Conservation (phyloP, 306 rosid species). For the Quercus rubra region DNA sequence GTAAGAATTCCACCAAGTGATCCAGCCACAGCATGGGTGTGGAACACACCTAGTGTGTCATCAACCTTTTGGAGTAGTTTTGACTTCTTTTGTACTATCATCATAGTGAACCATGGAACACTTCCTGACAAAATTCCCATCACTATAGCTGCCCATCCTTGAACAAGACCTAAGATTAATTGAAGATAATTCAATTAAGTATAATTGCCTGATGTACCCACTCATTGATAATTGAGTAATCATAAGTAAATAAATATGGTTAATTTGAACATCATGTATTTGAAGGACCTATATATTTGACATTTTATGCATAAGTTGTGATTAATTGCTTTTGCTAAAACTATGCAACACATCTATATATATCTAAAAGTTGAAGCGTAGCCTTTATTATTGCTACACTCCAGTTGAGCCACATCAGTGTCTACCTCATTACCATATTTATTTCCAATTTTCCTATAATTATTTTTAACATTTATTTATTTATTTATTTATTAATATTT, state of each 20-base stretch:
- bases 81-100: constrained; percentile 48
- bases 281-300: background rate
- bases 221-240: background rate
- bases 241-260: background rate
- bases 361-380: no score
- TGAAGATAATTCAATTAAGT: background rate
- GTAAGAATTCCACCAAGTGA: constrained; percentile 53
- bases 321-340: background rate
- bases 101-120: constrained; percentile 63
- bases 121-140: constrained; percentile 60
- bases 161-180: constrained; percentile 42
- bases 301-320: background rate
- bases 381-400: no score
- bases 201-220: background rate
- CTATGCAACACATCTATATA: background rate
- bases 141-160: constrained; percentile 66
- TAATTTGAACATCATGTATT: no score
- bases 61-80: constrained; percentile 36
- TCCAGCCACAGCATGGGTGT: constrained; percentile 65
- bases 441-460: no score
- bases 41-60: constrained; percentile 61
- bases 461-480: no score
- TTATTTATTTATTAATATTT: no score
- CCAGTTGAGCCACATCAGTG: no score
- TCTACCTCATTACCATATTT: no score